These are phyloP conservation scores for Excoecaria cochinchinensis DNA, from an alignment of 345 rosid genomes.

Conservation along the genomic window DNA sequence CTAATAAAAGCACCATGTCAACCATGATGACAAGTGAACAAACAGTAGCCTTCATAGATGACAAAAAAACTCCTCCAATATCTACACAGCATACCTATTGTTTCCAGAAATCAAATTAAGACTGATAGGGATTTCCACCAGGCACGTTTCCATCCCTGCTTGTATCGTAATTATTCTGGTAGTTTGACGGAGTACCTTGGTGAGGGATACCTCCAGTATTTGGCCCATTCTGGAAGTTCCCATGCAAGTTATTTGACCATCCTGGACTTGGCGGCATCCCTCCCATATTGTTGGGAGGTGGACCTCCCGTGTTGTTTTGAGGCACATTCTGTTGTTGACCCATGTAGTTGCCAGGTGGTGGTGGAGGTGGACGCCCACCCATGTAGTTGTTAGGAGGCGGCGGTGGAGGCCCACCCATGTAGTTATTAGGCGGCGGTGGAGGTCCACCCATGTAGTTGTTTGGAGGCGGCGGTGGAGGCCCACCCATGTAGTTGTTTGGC, in stretches of 20 bases:
- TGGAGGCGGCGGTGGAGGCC: not conserved
- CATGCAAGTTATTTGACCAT: conserved; percentile 17
- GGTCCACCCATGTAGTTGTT: conserved; percentile 22
- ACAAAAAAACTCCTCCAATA: conserved; percentile 14
- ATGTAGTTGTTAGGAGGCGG: not conserved
- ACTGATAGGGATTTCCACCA: conserved; percentile 19
- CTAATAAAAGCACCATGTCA: not conserved
- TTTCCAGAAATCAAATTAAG: not conserved
- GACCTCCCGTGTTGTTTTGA: conserved; percentile 25
- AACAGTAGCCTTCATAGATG: not conserved
- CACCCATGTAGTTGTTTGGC: conserved; percentile 27
- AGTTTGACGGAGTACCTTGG: conserved; percentile 27
- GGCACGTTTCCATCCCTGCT: conserved; percentile 24
- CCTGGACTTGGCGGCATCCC: conserved; percentile 19
- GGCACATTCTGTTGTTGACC: not conserved
- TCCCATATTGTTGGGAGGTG: conserved; percentile 22
- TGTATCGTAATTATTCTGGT: conserved; percentile 30
- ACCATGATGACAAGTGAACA: not conserved
- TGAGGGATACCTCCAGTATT: conserved; percentile 15
- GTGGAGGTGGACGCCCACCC: conserved; percentile 26
- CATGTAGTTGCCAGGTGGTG: conserved; percentile 25
- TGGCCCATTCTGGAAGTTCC: conserved; percentile 15
- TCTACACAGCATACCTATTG: conserved; percentile 24
- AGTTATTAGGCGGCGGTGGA: conserved; percentile 15
- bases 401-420: conserved; percentile 23